Conservation (phyloP, 1,284 basidiomycete genomes). For the Sphaerobolus stellatus region DNA sequence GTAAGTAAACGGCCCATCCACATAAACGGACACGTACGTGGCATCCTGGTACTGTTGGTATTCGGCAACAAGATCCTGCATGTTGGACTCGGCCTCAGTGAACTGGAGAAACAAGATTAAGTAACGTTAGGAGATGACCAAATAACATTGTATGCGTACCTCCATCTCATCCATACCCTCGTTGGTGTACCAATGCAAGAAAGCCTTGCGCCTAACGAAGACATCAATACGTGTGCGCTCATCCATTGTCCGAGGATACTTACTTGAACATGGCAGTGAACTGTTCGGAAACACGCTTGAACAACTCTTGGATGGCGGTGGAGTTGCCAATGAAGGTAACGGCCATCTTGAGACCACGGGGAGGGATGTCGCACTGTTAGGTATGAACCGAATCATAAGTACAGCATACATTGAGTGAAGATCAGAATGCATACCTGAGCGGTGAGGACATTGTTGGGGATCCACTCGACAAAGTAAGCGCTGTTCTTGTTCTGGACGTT, state of each 20-base stretch:
- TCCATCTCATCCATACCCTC: slow-evolving; percentile 99
- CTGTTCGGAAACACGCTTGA: slow-evolving; percentile 96
- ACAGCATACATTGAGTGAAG: slow-evolving; percentile 25
- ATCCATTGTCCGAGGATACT: neutral
- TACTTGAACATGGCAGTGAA: slow-evolving; percentile 98
- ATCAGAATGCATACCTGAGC: slow-evolving; percentile 56
- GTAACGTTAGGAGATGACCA: slow-evolving; percentile 13
- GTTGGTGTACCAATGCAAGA: slow-evolving; percentile 99
- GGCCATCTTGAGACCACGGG: slow-evolving; percentile 91
- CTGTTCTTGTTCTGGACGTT: slow-evolving; percentile 97
- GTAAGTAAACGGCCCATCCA: neutral
- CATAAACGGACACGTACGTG: slow-evolving; percentile 53
- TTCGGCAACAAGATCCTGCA: slow-evolving; percentile 92
- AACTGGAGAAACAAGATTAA: slow-evolving; percentile 50
- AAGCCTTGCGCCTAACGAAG: slow-evolving; percentile 74
- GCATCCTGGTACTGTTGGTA: slow-evolving; percentile 98
- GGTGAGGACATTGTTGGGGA: slow-evolving; percentile 95
- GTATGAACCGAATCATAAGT: slow-evolving; percentile 23
- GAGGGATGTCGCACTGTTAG: slow-evolving; percentile 82
- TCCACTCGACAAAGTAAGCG: slow-evolving; percentile 98
- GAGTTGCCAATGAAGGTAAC: slow-evolving; percentile 98
- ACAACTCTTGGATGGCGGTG: slow-evolving; percentile 94
- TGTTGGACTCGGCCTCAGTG: slow-evolving; percentile 96
- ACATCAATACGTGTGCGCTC: neutral
- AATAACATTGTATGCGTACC: slow-evolving; percentile 39